Evolutionary conservation across 2,329 filamentous ascomycete genomes (phyloP), one percentile per base, ranked within the genome.

Genomic region (Simplicillium sp.): DNA sequence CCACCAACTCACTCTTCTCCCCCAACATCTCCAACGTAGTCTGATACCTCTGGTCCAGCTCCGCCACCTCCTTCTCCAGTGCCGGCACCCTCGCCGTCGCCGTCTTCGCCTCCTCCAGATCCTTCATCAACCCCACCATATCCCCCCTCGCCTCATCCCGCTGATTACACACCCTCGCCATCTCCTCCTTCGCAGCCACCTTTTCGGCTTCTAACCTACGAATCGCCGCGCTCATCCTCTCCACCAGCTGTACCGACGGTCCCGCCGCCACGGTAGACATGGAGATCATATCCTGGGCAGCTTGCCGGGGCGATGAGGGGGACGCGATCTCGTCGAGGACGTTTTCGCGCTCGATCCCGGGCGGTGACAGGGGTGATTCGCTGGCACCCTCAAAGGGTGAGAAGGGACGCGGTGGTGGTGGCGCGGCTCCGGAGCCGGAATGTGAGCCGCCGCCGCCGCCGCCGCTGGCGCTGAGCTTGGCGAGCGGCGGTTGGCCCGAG

Each of bases 1-100:
- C 88, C 2, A 95, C 89, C 55, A 84, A 68, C 69, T 98, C 92
- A 60, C 87, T 95, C 75, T 95, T 95, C 74, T 98, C 92, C 2
- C 92, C 92, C 42, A 98, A 66, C 79, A 97, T 82, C 66, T 97
- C 89, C 40, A 98, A 69, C 44, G 87, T 94, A 12, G 88, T 92
- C 57, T 94, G 81, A 58, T 97, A 95, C 52, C 90, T 73, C 46
- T 77, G 69, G 53, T 86, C 81, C 48, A 96, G 68, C 34, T 77
- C 75, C 20, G 64, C 66, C 38, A 95, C 67, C 50, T 87, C 76
- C 36, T 62, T 65, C 59, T 94, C 82, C 12, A 96, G 60, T 44
- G 74, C 70, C 15, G 69, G 66, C 1, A 88, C 73, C 44, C 73
- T 77, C 39, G 67, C 60, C 12, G 79, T 75, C 3, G 77, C 75